Evolutionary conservation across 2,329 filamentous ascomycete genomes (phyloP), one percentile per base, ranked within the genome.

Genomic region (Fonsecaea pugnacius): DNA sequence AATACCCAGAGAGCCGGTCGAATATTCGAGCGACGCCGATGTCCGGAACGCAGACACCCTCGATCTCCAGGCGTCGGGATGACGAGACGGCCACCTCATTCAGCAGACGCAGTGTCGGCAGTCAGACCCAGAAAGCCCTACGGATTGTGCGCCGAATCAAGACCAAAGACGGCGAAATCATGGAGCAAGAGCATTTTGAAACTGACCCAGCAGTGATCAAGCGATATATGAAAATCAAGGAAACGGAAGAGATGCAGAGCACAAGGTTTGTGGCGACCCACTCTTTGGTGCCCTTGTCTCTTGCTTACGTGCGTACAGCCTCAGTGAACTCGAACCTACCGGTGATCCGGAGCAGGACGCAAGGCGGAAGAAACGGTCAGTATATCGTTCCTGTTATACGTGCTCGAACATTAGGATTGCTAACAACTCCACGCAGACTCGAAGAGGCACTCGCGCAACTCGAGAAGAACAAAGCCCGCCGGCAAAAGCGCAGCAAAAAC

Each of bases 161-260:
- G 58, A 59, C 43, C 21, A 83, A 85, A 50, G 85, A 86, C 69
- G 88, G 89, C 60, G 85, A 92, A 70, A 78, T 88, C 16, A 80
- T 86, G 62, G 82, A 83, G 30, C 82, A 85, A 55, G 82, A 83
- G 9, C 82, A 88, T 36, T 83, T 96, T 33, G 69, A 69, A 58
- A 88, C 89, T 70, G 92, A 98, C 75, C 87, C 90, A 1, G 88
- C 91, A 56, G 92, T 98, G 57, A 96, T 96, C 76, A 87, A 90
- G 66, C 90, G 93, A 75, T 99, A 99, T 75, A 85, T 91, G 74
- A 92, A 91, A 78, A 84, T 90, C 68, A 88, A 91, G 69, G 86
- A 89, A 65, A 86, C 89, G 69, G 83, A 87, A 66, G 87, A 92
- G 68, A 84, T 91, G 64, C 85, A 91, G 68, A 85, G 87, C 67